Conservation (phyloP, 768 basidiomycete species). For the Rhizopogon roseolus region DNA sequence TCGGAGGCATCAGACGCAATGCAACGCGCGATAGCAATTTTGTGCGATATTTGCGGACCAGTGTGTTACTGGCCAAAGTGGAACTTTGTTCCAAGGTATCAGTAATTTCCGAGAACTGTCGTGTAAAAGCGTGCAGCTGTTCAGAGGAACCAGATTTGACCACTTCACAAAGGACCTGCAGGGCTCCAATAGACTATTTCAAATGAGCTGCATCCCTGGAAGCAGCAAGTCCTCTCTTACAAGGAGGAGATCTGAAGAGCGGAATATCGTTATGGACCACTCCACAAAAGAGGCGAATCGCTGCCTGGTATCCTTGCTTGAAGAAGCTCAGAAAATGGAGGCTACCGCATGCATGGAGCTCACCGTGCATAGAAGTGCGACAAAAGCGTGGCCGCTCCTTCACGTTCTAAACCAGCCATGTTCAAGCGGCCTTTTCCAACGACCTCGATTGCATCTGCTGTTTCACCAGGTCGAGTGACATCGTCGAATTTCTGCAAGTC, state of each 20-base stretch:
- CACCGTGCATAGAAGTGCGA: constrained; percentile 80
- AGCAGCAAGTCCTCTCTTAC: constrained; percentile 30
- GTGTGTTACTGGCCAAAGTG: constrained; percentile 48
- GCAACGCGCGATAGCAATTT: constrained; percentile 69
- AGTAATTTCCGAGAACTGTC: constrained; percentile 42
- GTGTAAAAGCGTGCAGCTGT: constrained; percentile 40
- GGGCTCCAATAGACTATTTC: constrained; percentile 57
- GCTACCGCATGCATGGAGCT: constrained; percentile 12
- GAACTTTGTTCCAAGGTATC: constrained; percentile 35
- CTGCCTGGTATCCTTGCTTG: constrained; percentile 54
- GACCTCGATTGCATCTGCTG: constrained; percentile 51
- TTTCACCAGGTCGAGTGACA: constrained; percentile 41
- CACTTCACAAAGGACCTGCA: constrained; percentile 69
- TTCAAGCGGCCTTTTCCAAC: constrained; percentile 54
- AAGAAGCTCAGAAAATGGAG: background rate
- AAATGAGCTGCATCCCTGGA: background rate
- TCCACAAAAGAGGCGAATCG: constrained; percentile 50
- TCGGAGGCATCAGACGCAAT: constrained; percentile 56
- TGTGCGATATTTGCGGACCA: constrained; percentile 61
- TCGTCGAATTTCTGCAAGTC: constrained; percentile 84
- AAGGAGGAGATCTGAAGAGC: constrained; percentile 40
- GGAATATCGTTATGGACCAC: constrained; percentile 37
- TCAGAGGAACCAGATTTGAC: constrained; percentile 57
- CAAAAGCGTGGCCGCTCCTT: constrained; percentile 76
- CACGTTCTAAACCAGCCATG: constrained; percentile 79